Percentiles rank a stretch among this genome's conserved stretches.
phyloP scores from a whole-genome alignment of 495 filamentous ascomycete genomes.

The Penicillium salamii region DNA sequence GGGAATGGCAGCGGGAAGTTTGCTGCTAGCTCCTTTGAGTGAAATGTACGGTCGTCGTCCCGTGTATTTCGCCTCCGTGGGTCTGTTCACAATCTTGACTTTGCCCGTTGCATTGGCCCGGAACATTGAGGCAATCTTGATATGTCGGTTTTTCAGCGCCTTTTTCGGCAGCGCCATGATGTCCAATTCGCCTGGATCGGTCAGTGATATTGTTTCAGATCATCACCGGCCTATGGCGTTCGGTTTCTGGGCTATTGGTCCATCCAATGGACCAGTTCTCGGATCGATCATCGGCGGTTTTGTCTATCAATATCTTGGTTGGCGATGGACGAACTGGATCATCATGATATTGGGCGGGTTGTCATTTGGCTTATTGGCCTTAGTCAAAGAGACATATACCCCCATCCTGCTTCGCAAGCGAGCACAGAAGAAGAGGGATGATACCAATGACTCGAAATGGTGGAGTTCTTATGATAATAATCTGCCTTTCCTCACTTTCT shows the following conservation, averaged over 20 bases:
- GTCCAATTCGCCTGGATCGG: conserved; percentile 68
- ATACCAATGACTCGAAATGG: conserved; percentile 64
- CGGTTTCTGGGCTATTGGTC: conserved; percentile 71
- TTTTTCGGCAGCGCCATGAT: conserved; percentile 76
- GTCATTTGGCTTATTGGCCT: conserved; percentile 46
- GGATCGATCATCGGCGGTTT: conserved; percentile 74
- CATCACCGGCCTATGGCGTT: conserved; percentile 71
- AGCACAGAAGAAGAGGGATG: conserved; percentile 46
- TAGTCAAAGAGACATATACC: conserved; percentile 66
- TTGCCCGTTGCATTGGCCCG: conserved; percentile 69
- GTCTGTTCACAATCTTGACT: conserved; percentile 45
- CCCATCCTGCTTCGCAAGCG: conserved; percentile 63
- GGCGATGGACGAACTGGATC: conserved; percentile 88
- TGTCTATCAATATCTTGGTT: conserved; percentile 66
- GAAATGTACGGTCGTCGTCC: not conserved
- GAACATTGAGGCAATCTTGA: conserved; percentile 59
- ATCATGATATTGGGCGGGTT: conserved; percentile 65
- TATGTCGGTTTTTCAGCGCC: conserved; percentile 72
- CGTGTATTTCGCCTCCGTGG: not conserved
- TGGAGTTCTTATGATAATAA: conserved; percentile 61
- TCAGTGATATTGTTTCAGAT: conserved; percentile 69
- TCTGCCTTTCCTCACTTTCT: conserved; percentile 43
- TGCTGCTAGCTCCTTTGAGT: conserved; percentile 40
- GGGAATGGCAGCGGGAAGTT: conserved; percentile 64
- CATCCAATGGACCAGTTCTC: conserved; percentile 67